A percentile compares a stretch with the other conserved stretches of the same genome.
Evolutionary conservation across 106 monocot species (phyloP).

Genomic region (Dioscorea zingiberensis): DNA sequence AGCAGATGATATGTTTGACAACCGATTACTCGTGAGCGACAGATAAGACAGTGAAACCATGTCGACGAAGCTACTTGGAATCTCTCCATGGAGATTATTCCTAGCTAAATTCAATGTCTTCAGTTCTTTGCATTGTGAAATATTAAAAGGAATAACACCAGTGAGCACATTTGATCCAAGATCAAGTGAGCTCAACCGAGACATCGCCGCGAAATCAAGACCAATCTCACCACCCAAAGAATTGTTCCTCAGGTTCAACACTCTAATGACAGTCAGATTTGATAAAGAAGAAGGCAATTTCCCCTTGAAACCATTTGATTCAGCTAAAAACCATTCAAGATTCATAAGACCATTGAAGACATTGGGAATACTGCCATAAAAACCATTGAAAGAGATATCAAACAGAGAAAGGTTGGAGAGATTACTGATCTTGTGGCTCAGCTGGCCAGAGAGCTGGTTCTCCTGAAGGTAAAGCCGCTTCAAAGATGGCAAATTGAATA

Average conservation of each 20-base stretch:
- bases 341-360: constrained; percentile 26
- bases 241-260: constrained; percentile 51
- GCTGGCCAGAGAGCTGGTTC: constrained; percentile 34
- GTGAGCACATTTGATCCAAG: constrained; percentile 37
- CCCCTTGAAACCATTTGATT: constrained; percentile 30
- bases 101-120: constrained; percentile 41
- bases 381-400: constrained; percentile 50
- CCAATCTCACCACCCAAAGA: constrained; percentile 37
- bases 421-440: constrained; percentile 29
- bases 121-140: constrained; percentile 32
- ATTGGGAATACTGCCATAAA: constrained; percentile 40
- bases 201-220: constrained; percentile 24
- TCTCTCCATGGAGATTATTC: constrained; percentile 40
- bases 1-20: constrained; percentile 41
- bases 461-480: constrained; percentile 28
- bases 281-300: constrained; percentile 41
- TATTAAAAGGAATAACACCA: constrained; percentile 33
- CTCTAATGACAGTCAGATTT: constrained; percentile 16
- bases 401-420: constrained; percentile 40
- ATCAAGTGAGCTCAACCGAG: constrained; percentile 38
- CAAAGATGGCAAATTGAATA: constrained; percentile 36
- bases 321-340: constrained; percentile 28
- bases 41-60: constrained; percentile 29
- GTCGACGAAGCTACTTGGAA: constrained; percentile 49
- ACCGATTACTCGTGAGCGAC: constrained; percentile 43